Percentiles rank a stretch among this genome's conserved stretches.
These are phyloP conservation scores for Fistulifera solaris DNA, from an alignment of 108 stramenopile species.

Conservation along the genomic window DNA sequence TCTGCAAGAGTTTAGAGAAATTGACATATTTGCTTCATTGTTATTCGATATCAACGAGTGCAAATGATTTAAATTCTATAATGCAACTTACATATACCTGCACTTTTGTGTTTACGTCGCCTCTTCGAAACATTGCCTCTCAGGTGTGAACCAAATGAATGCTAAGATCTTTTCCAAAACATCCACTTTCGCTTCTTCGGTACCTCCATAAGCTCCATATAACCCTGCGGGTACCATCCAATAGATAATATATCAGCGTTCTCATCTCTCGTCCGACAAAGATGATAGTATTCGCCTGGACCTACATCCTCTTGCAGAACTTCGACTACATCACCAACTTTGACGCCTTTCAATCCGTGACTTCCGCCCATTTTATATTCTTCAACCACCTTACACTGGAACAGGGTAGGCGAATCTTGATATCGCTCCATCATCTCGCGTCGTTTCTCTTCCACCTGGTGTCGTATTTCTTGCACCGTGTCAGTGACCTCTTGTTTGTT, in stretches of 20 bases:
- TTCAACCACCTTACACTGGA: constrained; percentile 30
- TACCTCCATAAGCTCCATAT: constrained; percentile 28
- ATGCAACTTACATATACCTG: too few species aligned
- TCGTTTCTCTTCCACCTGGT: constrained; percentile 15
- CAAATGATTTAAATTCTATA: too few species aligned
- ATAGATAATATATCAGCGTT: constrained; percentile 19
- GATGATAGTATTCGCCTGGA: constrained; percentile 56
- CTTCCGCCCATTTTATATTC: constrained; percentile 32
- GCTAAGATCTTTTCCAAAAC: not conserved
- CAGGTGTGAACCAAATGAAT: too few species aligned
- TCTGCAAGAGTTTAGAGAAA: too few species aligned
- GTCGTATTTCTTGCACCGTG: constrained; percentile 19
- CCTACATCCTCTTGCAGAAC: constrained; percentile 68
- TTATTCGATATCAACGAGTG: too few species aligned
- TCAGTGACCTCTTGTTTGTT: constrained; percentile 24
- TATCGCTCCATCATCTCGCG: constrained; percentile 14
- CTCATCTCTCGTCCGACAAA: constrained; percentile 41
- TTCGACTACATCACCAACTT: constrained; percentile 60
- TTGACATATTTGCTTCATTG: too few species aligned
- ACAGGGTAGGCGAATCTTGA: constrained; percentile 22
- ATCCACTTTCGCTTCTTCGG: constrained; percentile 3
- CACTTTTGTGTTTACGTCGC: too few species aligned
- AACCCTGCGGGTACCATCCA: constrained; percentile 73
- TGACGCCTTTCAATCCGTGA: constrained; percentile 33
- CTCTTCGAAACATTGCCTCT: too few species aligned